Conservation (phyloP, 306 rosid genomes). For the Sesbania bispinosa region DNA sequence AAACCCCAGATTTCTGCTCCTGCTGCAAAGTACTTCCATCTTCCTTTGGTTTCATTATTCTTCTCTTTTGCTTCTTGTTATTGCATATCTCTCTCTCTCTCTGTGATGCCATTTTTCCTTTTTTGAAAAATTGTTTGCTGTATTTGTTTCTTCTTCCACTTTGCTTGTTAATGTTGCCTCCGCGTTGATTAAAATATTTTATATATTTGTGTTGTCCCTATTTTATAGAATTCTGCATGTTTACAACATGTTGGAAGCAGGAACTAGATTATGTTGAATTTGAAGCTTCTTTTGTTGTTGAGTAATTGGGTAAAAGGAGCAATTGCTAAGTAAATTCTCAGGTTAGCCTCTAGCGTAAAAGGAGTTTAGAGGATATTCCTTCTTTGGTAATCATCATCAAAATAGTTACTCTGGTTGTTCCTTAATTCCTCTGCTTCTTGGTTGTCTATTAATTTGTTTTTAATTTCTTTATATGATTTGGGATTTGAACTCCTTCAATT, state of each 20-base stretch:
- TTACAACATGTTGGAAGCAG: not conserved
- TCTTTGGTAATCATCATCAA: not conserved
- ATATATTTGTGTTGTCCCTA: not conserved
- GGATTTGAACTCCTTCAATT: not conserved
- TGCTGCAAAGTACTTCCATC: slow-evolving; percentile 57
- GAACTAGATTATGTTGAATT: too few relatives aligned
- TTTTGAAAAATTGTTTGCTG: too few relatives aligned
- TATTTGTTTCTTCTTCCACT: not conserved
- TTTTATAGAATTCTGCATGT: not conserved
- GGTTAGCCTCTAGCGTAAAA: not conserved
- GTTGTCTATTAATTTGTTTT: not conserved
- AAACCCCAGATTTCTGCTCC: slow-evolving; percentile 68
- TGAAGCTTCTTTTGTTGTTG: not conserved
- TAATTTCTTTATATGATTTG: not conserved
- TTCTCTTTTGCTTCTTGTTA: not conserved
- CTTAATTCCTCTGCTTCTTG: slow-evolving; percentile 16
- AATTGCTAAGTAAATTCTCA: not conserved
- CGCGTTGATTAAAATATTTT: not conserved
- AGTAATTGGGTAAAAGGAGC: too few relatives aligned
- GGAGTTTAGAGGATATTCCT: not conserved
- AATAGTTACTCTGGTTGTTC: not conserved
- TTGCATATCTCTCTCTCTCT: not conserved
- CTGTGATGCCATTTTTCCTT: too few relatives aligned
- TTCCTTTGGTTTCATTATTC: not conserved
- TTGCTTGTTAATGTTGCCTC: slow-evolving; percentile 1